These are phyloP conservation scores for Nitzschia palea DNA, from an alignment of 108 stramenopile species.

Conservation along the genomic window DNA sequence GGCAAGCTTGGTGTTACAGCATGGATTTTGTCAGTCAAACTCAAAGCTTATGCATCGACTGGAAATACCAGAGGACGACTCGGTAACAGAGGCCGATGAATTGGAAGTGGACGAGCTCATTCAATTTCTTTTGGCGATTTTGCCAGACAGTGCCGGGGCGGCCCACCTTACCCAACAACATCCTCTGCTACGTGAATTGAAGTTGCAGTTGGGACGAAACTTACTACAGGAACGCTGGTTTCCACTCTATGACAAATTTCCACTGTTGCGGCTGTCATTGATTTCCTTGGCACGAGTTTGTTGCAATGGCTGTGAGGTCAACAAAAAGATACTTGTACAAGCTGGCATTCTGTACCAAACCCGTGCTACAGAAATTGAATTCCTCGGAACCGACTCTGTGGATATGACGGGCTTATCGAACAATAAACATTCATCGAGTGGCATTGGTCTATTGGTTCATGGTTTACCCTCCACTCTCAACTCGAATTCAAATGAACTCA, in stretches of 20 bases:
- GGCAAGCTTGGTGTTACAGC: slow-evolving; percentile 14
- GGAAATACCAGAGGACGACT: neutral
- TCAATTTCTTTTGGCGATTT: slow-evolving; percentile 15
- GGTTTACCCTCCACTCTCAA: neutral
- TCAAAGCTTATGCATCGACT: slow-evolving; percentile 3
- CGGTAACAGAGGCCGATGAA: neutral
- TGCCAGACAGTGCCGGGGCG: neutral
- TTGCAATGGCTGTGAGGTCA: slow-evolving; percentile 39
- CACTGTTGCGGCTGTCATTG: slow-evolving; percentile 3
- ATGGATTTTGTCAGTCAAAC: neutral
- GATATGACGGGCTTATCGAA: neutral
- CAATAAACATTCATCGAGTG: neutral
- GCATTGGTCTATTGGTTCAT: neutral
- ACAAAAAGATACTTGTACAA: slow-evolving; percentile 35
- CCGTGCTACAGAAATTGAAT: neutral
- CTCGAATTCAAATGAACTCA: neutral
- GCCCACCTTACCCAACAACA: neutral
- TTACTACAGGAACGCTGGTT: slow-evolving; percentile 14
- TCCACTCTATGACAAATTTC: neutral
- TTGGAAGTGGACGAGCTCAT: neutral
- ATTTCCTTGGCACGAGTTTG: slow-evolving; percentile 18
- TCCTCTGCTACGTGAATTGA: slow-evolving; percentile 4
- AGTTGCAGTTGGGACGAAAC: slow-evolving; percentile 14
- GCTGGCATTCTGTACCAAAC: slow-evolving; percentile 13
- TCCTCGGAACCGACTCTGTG: neutral